Evolutionary conservation across 768 basidiomycete species (phyloP).

Genomic region (Rhodotorula diobovata): DNA sequence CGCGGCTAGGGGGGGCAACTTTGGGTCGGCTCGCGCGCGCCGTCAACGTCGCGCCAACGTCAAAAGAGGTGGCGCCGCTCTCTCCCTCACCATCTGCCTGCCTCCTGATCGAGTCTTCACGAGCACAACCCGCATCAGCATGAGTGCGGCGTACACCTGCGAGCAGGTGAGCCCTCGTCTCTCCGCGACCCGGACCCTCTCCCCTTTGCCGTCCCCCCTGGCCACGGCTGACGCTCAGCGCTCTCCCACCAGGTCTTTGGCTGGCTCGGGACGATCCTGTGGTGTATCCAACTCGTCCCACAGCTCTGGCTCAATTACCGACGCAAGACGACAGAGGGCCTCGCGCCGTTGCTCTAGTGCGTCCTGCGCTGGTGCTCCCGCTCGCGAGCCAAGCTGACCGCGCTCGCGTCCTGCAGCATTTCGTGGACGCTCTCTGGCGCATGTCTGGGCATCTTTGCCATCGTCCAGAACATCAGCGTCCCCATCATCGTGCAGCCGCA

Average conservation of each 20-base stretch:
- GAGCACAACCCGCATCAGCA: no score
- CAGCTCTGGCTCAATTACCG: slow-evolving; percentile 26
- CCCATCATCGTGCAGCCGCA: slow-evolving; percentile 38
- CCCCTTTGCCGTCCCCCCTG: no score
- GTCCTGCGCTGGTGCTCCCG: neutral
- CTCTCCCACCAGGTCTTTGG: slow-evolving; percentile 1
- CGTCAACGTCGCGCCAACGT: no score
- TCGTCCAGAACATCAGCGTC: slow-evolving; percentile 24
- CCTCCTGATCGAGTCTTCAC: no score
- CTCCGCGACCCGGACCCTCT: no score
- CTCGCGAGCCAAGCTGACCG: no score
- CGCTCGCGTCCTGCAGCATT: neutral
- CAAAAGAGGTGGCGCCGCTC: no score
- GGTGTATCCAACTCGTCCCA: slow-evolving; percentile 28
- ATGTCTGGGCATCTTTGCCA: slow-evolving; percentile 22
- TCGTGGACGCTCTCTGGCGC: slow-evolving; percentile 10
- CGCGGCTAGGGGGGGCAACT: no score
- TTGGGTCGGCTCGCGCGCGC: no score
- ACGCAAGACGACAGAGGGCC: slow-evolving; percentile 16
- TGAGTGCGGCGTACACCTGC: neutral
- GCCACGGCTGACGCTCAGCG: no score
- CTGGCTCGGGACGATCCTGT: slow-evolving; percentile 17
- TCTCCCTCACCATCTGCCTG: no score
- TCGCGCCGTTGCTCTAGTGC: neutral
- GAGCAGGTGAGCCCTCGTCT: neutral